phyloP scores from a whole-genome alignment of 164 flowering plant species.

The Umbellularia californica region DNA sequence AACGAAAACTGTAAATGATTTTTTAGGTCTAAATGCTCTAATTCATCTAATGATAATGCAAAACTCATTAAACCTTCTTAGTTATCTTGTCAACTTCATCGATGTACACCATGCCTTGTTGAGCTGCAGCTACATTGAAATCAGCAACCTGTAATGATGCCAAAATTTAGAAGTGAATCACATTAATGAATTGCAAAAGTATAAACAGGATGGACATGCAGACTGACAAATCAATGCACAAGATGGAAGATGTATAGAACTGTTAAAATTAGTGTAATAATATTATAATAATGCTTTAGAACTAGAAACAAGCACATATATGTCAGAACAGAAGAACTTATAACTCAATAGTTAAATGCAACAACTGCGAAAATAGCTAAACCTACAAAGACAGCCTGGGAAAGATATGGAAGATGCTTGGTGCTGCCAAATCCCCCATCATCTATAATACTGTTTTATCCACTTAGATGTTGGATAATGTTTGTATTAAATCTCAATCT shows the following conservation, averaged over 20 bases:
- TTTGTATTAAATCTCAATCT: background rate
- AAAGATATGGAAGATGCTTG: too few relatives aligned
- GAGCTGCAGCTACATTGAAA: conserved; percentile 96
- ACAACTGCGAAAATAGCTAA: too few relatives aligned
- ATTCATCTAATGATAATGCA: background rate
- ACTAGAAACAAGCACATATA: background rate
- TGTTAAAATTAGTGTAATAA: background rate
- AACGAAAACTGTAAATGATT: background rate
- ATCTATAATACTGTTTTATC: too few relatives aligned
- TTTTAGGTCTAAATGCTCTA: background rate
- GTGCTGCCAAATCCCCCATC: too few relatives aligned
- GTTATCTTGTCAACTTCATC: conserved; percentile 99
- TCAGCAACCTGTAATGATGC: conserved; percentile 65
- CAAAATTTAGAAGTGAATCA: background rate
- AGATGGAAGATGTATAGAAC: background rate
- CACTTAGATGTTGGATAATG: too few relatives aligned
- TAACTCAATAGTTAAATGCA: too few relatives aligned
- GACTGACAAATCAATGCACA: background rate
- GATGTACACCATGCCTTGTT: conserved; percentile 96
- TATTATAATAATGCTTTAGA: background rate
- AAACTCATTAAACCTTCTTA: conserved; percentile 58
- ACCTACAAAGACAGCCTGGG: background rate
- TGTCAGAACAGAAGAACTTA: background rate
- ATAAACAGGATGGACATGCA: background rate
- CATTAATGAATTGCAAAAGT: background rate